phyloP scores from a whole-genome alignment of 1,284 basidiomycete species.

The Afroboletus lepidellus region DNA sequence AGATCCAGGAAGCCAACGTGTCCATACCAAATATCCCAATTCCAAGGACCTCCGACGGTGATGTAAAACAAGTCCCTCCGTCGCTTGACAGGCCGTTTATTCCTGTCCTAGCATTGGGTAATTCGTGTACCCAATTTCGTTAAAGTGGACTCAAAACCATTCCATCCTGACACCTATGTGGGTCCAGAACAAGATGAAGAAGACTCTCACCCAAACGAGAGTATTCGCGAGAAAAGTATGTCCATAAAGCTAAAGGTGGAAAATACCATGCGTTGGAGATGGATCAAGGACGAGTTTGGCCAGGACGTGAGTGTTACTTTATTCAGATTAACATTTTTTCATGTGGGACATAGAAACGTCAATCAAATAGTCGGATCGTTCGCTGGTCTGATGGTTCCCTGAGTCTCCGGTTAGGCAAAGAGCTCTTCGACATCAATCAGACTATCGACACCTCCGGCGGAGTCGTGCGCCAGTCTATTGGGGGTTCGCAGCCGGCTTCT shows the following conservation, averaged over 20 bases:
- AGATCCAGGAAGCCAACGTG: conserved; percentile 67
- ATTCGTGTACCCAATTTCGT: conserved; percentile 84
- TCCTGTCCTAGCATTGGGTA: conserved; percentile 65
- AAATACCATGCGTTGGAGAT: conserved; percentile 90
- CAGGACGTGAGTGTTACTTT: conserved; percentile 55
- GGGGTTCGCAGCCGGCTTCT: conserved; percentile 39
- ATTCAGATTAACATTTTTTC: neutral
- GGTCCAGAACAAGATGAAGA: conserved; percentile 80
- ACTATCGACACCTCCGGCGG: conserved; percentile 70
- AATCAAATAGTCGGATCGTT: conserved; percentile 86
- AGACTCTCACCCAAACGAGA: conserved; percentile 51
- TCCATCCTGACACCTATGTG: conserved; percentile 76
- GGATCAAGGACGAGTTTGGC: conserved; percentile 71
- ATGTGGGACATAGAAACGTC: conserved; percentile 52
- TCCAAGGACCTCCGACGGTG: conserved; percentile 67
- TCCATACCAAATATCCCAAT: conserved; percentile 77
- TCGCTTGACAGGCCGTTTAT: conserved; percentile 3
- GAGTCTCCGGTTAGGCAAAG: conserved; percentile 85
- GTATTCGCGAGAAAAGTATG: conserved; percentile 69
- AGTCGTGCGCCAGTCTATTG: conserved; percentile 52
- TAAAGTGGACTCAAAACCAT: conserved; percentile 79
- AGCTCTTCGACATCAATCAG: conserved; percentile 85
- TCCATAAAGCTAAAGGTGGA: conserved; percentile 83
- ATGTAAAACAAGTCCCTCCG: conserved; percentile 46
- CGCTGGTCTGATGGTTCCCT: conserved; percentile 91